Evolutionary conservation across 2,329 filamentous ascomycete genomes (phyloP), one percentile per base, ranked within the genome.

Genomic region (Cadophora gregata): DNA sequence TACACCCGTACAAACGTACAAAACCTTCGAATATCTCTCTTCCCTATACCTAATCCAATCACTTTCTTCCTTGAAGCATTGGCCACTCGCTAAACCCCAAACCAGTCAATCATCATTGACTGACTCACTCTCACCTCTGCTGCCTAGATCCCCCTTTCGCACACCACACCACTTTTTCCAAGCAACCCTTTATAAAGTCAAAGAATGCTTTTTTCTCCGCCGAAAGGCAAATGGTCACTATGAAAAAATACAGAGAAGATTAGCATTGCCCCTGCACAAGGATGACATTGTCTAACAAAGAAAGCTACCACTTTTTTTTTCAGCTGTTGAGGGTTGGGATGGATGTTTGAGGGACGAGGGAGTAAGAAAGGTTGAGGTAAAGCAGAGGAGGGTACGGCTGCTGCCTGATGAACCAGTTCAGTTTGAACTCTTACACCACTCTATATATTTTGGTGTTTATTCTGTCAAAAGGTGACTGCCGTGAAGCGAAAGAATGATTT

Each of bases 151-250:
- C 53, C 19, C 7, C 24, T 21, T n/a, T n/a, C n/a, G n/a, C 27
- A 29, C 29, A 29, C 19, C 51, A 29, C 29, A 31, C 16, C 51
- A 16, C n/a, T n/a, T n/a, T 19, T 12, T 19, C 51, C 16, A 53
- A 24, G 12, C 19, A 21, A 56, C 19, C 29, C 31, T 36, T 36
- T n/a, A 33, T 36, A 1, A 36, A 24, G n/a, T n/a, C 1, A 36
- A 16, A 9, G 12, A 36, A 19, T 7, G 10, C 50, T 7, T 53
- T 53, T 25, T 3, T 7, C 5, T n/a, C 25, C 50, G 50, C 50
- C 50, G 50, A 29, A n/a, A 53, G 50, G 50, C 50, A 51, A 53
- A 53, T 53, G 50, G 50, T 53, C 50, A 53, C 21, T n/a, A 53
- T 53, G 16, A 29, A 53, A 53, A 19, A 3, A 53, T 53, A 53